Base-by-base conservation (phyloP, 2,329 filamentous ascomycete species). In the Beauveria medogensis region DNA sequence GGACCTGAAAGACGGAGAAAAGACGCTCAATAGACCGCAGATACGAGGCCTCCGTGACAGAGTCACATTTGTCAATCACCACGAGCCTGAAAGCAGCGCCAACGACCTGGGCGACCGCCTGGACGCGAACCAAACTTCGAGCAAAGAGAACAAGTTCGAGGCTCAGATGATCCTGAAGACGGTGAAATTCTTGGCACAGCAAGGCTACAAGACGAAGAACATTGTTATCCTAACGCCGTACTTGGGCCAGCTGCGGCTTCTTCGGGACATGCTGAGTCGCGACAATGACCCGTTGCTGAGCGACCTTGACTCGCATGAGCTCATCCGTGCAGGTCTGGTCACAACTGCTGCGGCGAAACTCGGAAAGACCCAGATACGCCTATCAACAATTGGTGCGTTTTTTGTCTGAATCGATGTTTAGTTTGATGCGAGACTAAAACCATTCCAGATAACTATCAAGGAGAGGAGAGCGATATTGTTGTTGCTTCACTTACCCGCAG, bases 381-480 rank as follows among this genome's bases (percentile, higher is more conserved):
- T 92, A 0, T 90, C 88, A 0, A 91, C 88, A 0, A 88, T 92
- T 55, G 86, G 86, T 88, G 72, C 69, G 81, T 69, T 34, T 30
- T 37, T 1, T 30, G 28, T 30, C 28, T 30, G 28, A 30, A 10
- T 30, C 28, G 28, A 30, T 5, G 6, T 44, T 58, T 37, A 28
- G 37, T 6, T 16, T 28, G 5, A 0, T 9, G 28, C 8, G 28
- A 30, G 28, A n/a, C 24, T 43, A 20, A 56, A 5, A 65, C 22
- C 14, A 12, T 0, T 5, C 2, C 22, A 87, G 88, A 92, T 63
- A 92, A 92, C 63, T 92, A 89, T 62, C 89, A 92, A 69, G 88
- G 89, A 1, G 89, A 92, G 67, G 89, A 92, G 64, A 85, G 83
- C 41, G 83, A 91, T 1, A 87, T 92, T n/a, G 85, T 91, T 0